phyloP scores from a whole-genome alignment of 2,329 filamentous ascomycete genomes.

The Chaetomium olivaceum region DNA sequence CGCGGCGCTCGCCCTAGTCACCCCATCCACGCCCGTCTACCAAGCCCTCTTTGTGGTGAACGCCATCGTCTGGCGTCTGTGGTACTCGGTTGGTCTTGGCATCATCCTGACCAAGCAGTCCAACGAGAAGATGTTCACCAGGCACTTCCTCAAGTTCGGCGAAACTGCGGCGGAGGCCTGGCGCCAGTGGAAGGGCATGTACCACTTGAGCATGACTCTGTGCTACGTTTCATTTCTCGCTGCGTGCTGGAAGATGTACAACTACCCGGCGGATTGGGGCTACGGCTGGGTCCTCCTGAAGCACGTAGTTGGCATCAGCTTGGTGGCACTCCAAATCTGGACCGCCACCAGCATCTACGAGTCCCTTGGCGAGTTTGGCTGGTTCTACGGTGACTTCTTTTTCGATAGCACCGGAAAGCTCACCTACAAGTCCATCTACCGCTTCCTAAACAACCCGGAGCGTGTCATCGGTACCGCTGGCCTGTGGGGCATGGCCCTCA shows the following conservation, averaged over 20 bases:
- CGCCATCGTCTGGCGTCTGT: constrained; percentile 80
- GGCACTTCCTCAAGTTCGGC: constrained; percentile 96
- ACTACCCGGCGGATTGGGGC: constrained; percentile 79
- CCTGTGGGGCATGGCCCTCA: constrained; percentile 92
- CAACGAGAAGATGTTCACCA: constrained; percentile 88
- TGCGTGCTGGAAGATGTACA: constrained; percentile 96
- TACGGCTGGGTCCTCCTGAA: constrained; percentile 83
- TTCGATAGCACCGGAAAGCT: constrained; percentile 86
- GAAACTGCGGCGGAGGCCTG: constrained; percentile 89
- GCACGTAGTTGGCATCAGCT: constrained; percentile 77
- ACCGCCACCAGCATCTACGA: constrained; percentile 92
- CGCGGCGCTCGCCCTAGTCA: constrained; percentile 69
- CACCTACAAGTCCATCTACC: constrained; percentile 96
- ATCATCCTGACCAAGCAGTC: constrained; percentile 84
- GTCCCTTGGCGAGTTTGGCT: constrained; percentile 93
- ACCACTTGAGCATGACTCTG: constrained; percentile 88
- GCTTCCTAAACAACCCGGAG: constrained; percentile 97
- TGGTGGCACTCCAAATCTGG: constrained; percentile 89
- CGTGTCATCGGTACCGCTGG: constrained; percentile 89
- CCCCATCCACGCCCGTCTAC: constrained; percentile 73
- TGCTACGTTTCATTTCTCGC: constrained; percentile 87
- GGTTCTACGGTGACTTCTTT: constrained; percentile 99
- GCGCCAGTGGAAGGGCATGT: constrained; percentile 96
- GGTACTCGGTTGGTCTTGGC: constrained; percentile 88
- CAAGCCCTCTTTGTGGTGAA: constrained; percentile 79